Percentiles rank a stretch among this genome's conserved stretches.
phyloP scores from a whole-genome alignment of 345 rosid species.

The Tarenaya hassleriana region DNA sequence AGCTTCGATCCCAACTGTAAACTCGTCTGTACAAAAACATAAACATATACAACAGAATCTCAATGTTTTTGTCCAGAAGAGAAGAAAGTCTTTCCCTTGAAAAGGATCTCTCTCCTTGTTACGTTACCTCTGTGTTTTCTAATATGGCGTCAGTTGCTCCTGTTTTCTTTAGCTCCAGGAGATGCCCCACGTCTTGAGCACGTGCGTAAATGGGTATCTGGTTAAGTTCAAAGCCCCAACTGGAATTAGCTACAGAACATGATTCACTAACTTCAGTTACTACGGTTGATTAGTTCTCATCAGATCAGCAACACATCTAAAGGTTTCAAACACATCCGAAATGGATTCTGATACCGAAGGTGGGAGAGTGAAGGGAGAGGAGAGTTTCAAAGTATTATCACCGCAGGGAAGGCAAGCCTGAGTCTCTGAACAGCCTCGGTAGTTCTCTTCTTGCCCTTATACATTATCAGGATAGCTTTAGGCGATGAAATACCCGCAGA shows the following conservation, averaged over 20 bases:
- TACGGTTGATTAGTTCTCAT: too few relatives aligned
- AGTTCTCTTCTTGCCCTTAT: slow-evolving; percentile 71
- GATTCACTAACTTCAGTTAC: background rate
- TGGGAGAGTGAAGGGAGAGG: slow-evolving; percentile 16
- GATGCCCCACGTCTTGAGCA: slow-evolving; percentile 80
- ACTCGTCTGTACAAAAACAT: slow-evolving; percentile 58
- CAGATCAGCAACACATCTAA: too few relatives aligned
- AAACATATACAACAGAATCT: background rate
- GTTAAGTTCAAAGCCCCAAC: slow-evolving; percentile 14
- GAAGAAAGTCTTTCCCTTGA: too few relatives aligned
- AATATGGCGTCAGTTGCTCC: slow-evolving; percentile 92
- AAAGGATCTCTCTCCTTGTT: too few relatives aligned
- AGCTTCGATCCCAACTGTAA: slow-evolving; percentile 89
- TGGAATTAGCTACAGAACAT: background rate
- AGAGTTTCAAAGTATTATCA: slow-evolving; percentile 26
- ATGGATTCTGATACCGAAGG: background rate
- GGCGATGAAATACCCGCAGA: slow-evolving; percentile 88
- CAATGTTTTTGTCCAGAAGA: too few relatives aligned
- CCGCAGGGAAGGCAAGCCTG: slow-evolving; percentile 81
- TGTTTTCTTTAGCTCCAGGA: slow-evolving; percentile 80
- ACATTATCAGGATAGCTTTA: slow-evolving; percentile 90
- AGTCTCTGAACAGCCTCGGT: slow-evolving; percentile 84
- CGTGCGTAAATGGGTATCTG: slow-evolving; percentile 89
- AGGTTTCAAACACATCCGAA: too few relatives aligned
- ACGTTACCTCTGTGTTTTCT: slow-evolving; percentile 76